phyloP scores from a whole-genome alignment of 768 basidiomycete genomes.

The Boletus subparvulus region DNA sequence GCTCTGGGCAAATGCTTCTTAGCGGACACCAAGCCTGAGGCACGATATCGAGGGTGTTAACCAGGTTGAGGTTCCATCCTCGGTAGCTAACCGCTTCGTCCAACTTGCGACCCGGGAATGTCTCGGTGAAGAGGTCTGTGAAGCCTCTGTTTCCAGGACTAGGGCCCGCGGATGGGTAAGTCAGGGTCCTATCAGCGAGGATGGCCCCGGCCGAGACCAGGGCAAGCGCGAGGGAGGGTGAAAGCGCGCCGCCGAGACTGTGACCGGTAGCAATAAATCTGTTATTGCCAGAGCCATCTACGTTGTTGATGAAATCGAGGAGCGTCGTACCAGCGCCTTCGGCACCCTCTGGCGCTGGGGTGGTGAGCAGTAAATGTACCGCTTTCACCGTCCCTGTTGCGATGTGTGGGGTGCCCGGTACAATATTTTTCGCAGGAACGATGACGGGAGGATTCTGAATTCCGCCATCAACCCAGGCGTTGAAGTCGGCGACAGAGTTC shows the following conservation, averaged over 20 bases:
- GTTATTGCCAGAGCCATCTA: background rate
- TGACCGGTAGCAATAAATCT: constrained; percentile 11
- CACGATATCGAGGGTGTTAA: constrained; percentile 15
- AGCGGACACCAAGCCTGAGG: constrained; percentile 13
- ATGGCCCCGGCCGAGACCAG: background rate
- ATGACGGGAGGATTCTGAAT: background rate
- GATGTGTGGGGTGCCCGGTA: background rate
- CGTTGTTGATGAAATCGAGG: constrained; percentile 3
- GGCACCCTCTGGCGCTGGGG: background rate
- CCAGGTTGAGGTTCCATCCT: constrained; percentile 20
- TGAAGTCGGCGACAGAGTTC: constrained; percentile 9
- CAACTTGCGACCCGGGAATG: background rate
- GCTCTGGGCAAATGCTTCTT: background rate
- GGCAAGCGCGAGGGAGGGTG: constrained; percentile 14
- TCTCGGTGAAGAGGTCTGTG: background rate
- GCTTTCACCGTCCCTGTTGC: background rate
- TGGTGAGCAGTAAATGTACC: constrained; percentile 3
- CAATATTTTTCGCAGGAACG: background rate
- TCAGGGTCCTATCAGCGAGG: constrained; percentile 38
- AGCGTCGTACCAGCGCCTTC: background rate
- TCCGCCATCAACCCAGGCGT: constrained; percentile 4
- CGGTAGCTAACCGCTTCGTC: background rate
- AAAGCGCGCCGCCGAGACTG: constrained; percentile 12
- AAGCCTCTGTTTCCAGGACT: constrained; percentile 12
- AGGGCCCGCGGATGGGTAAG: constrained; percentile 8